Evolutionary conservation across 164 flowering plant species (phyloP).

Genomic region (Vitis amurensis): DNA sequence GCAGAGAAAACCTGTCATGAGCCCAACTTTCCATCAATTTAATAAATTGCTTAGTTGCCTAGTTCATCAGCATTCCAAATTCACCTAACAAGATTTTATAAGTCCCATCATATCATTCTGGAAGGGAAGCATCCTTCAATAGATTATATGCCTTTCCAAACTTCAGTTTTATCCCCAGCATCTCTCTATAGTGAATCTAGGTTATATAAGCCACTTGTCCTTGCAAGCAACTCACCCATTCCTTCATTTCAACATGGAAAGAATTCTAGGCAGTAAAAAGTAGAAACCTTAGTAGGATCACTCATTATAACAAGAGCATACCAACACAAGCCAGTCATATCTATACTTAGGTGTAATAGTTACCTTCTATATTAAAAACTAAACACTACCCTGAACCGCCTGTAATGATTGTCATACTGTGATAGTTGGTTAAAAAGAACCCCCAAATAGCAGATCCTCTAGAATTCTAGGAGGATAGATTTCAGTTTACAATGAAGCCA

Average conservation of each 20-base stretch:
- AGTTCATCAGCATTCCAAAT: neutral
- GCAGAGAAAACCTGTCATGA: neutral
- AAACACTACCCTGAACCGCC: neutral
- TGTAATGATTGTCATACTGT: neutral
- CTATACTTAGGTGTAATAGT: conserved; percentile 3
- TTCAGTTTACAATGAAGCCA: neutral
- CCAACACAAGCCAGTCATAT: neutral
- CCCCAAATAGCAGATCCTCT: no score
- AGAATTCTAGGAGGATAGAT: neutral
- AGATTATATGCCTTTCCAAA: neutral
- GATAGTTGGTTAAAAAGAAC: neutral
- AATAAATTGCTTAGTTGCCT: neutral
- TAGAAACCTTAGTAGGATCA: neutral
- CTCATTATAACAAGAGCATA: neutral
- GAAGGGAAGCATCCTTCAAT: neutral
- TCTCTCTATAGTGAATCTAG: no score
- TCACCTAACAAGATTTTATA: conserved; percentile 2
- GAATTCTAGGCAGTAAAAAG: neutral
- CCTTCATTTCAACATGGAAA: neutral
- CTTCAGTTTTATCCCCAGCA: no score
- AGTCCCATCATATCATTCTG: neutral
- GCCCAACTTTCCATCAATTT: neutral
- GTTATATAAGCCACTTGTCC: no score
- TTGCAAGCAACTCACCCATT: neutral
- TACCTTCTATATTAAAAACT: neutral